These are phyloP conservation scores for Pythium grandisporangium DNA, from an alignment of 352 stramenopile genomes.

Conservation along the genomic window DNA sequence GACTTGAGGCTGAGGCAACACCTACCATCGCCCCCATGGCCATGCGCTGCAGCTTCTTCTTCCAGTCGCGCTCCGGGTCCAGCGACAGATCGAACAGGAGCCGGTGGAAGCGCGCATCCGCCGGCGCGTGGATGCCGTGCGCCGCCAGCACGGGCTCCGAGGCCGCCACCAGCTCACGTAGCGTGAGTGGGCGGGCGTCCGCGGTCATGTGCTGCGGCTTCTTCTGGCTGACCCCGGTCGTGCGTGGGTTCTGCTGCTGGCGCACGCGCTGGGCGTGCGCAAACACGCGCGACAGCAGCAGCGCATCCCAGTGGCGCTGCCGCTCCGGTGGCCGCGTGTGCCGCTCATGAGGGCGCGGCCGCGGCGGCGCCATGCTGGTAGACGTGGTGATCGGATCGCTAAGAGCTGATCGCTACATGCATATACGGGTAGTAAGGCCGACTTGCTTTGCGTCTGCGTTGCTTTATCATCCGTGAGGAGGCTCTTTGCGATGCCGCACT, in stretches of 20 bases:
- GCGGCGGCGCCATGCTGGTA: too few species aligned
- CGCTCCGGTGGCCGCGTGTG: constrained; percentile 1
- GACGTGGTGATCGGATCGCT: too few species aligned
- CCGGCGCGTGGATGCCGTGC: constrained; percentile 24
- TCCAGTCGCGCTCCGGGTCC: constrained; percentile 46
- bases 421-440: too few species aligned
- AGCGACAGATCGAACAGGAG: constrained; percentile 44
- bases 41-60: constrained; percentile 37
- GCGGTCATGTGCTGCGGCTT: too few species aligned
- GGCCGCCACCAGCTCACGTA: constrained; percentile 57
- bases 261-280: constrained; percentile 17
- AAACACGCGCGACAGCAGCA: constrained; percentile 43
- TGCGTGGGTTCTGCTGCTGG: too few species aligned
- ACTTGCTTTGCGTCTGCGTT: too few species aligned
- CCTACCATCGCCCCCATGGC: constrained; percentile 5
- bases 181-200: constrained; percentile 18
- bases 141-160: constrained; percentile 41
- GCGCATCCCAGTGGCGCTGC: constrained; percentile 8
- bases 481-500: too few species aligned
- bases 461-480: too few species aligned
- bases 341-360: background rate
- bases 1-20: background rate
- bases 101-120: constrained; percentile 47
- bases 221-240: too few species aligned
- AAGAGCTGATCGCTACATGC: too few species aligned